Evolutionary conservation across 2,329 filamentous ascomycete genomes (phyloP).

Genomic region (Scytalidium sp.): DNA sequence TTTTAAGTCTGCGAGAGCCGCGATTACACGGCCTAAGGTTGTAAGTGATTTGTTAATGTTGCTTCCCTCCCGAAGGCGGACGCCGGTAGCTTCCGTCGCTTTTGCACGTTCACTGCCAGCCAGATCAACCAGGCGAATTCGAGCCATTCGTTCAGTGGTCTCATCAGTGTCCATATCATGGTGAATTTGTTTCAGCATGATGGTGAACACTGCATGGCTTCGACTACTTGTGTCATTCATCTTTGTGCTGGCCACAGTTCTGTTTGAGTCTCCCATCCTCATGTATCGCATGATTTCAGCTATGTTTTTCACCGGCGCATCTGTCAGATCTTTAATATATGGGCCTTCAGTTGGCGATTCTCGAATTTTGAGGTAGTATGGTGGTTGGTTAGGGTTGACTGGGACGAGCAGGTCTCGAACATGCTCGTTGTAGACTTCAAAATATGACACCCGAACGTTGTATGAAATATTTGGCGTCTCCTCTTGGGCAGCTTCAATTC

Average conservation of each 20-base stretch:
- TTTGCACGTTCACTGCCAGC: slow-evolving; percentile 95
- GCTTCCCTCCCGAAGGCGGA: slow-evolving; percentile 85
- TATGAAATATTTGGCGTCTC: slow-evolving; percentile 92
- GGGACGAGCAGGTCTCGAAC: slow-evolving; percentile 90
- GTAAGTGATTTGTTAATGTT: slow-evolving; percentile 99
- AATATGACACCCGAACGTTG: slow-evolving; percentile 96
- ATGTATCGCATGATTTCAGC: slow-evolving; percentile 86
- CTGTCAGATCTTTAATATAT: slow-evolving; percentile 94
- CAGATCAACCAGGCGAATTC: slow-evolving; percentile 91
- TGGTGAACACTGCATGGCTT: slow-evolving; percentile 96
- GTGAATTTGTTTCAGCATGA: slow-evolving; percentile 97
- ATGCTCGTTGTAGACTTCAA: slow-evolving; percentile 99
- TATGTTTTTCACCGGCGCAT: slow-evolving; percentile 85
- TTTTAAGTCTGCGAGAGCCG: slow-evolving; percentile 74
- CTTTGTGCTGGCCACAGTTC: slow-evolving; percentile 90
- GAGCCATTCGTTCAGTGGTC: slow-evolving; percentile 89
- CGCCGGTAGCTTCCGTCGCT: slow-evolving; percentile 90
- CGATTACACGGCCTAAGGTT: slow-evolving; percentile 92
- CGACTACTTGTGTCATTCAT: slow-evolving; percentile 99
- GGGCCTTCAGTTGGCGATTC: slow-evolving; percentile 94
- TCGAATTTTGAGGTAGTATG: slow-evolving; percentile 94
- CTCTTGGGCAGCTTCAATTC: slow-evolving; percentile 71
- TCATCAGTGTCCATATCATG: slow-evolving; percentile 97
- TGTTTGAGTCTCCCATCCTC: slow-evolving; percentile 82
- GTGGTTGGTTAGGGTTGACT: slow-evolving; percentile 63